These are phyloP conservation scores for Rhododendron williamsianum DNA, from an alignment of 148 eudicot species.

Conservation along the genomic window DNA sequence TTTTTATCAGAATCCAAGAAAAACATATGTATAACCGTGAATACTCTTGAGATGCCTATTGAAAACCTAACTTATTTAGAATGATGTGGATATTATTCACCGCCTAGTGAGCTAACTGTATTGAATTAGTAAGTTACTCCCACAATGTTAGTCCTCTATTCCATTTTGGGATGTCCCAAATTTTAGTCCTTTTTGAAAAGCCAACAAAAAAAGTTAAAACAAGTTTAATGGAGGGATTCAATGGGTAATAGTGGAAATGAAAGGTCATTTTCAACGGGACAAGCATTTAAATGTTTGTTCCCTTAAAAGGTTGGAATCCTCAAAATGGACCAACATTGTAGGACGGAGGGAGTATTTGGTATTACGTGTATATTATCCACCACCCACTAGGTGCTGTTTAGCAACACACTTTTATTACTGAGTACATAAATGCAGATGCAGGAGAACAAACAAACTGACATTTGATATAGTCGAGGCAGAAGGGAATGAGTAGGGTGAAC, in stretches of 20 bases:
- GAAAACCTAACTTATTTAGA: background rate
- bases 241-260: too few species aligned
- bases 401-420: background rate
- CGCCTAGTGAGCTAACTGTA: background rate
- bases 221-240: too few species aligned
- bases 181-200: background rate
- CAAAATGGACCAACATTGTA: background rate
- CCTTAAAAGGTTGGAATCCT: background rate
- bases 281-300: background rate
- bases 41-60: background rate
- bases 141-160: background rate
- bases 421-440: background rate
- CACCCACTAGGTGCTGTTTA: background rate
- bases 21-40: background rate
- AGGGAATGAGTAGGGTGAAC: conserved; percentile 75
- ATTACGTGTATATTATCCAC: too few species aligned
- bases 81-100: background rate
- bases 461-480: conserved; percentile 77
- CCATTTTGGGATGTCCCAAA: background rate
- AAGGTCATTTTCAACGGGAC: background rate
- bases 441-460: conserved; percentile 29
- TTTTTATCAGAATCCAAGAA: background rate
- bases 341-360: background rate
- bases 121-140: background rate
- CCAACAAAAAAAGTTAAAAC: too few species aligned